A percentile compares a stretch with the other conserved stretches of the same genome.
Conservation (phyloP, 208 protist genomes). For the Trypanosoma theileri region DNA sequence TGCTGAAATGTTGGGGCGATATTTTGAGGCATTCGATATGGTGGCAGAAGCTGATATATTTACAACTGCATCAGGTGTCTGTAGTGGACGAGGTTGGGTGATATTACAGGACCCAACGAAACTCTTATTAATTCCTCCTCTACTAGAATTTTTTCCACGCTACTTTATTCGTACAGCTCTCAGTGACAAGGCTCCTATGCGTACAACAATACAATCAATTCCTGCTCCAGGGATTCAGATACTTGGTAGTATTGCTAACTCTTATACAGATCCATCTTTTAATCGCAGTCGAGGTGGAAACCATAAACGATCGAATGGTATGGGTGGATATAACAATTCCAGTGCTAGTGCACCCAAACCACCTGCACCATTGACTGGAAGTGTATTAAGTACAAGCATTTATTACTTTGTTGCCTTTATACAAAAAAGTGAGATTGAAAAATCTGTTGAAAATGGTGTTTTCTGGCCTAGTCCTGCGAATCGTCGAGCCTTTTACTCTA, state of each 20-base stretch:
- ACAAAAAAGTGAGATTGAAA: constrained; percentile 44
- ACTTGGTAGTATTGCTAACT: neutral
- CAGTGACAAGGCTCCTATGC: constrained; percentile 52
- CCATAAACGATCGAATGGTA: constrained; percentile 11
- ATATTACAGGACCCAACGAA: constrained; percentile 60
- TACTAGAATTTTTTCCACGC: constrained; percentile 66
- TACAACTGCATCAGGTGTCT: constrained; percentile 31
- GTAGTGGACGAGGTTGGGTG: constrained; percentile 78
- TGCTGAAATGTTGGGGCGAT: constrained; percentile 67
- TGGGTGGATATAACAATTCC: neutral
- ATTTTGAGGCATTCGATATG: constrained; percentile 74
- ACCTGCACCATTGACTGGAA: constrained; percentile 1
- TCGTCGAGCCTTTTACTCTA: constrained; percentile 41
- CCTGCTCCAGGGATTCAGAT: neutral
- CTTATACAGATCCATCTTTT: neutral
- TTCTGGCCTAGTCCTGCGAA: constrained; percentile 43
- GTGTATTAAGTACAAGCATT: constrained; percentile 14
- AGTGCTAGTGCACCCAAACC: neutral
- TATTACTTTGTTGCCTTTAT: constrained; percentile 50
- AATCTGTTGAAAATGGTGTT: constrained; percentile 45
- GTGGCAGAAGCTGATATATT: constrained; percentile 73
- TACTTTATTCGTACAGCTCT: constrained; percentile 65
- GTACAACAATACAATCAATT: constrained; percentile 23
- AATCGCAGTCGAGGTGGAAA: neutral
- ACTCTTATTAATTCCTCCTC: constrained; percentile 48